Evolutionary conservation across 371 early-diverging fungal species (phyloP), one percentile per base, ranked within the genome.

Genomic region (Fennellomyces sp.): DNA sequence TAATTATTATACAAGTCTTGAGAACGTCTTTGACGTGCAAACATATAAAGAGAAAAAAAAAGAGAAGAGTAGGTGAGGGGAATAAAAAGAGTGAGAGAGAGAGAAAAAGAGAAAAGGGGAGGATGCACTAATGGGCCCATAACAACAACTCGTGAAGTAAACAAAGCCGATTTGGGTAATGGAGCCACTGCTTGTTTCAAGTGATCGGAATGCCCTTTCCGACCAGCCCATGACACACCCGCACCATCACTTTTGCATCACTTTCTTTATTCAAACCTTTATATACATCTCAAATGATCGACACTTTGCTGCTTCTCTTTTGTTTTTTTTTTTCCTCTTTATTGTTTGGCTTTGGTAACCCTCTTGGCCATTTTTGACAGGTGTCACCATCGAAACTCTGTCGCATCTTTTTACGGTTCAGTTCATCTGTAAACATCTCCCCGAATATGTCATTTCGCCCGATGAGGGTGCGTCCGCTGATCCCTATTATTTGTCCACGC

Each of bases 1-100:
- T 31, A 23, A 25, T 54, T 23, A 38, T 54, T 12, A n/a, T 35
- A 35, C 27, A 5, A 28, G 39, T 54, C 55, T 26, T 26, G 39
- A 33, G 55, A 39, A 38, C 39, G 55, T 25, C 55, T 36, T 19
- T 35, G 36, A 26, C 55, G 39, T 54, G 39, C 52, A 45, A 45
- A 33, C 52, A 31, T 54, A 19, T 5, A 31, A 35, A 54, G 12
- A 39, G 26, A 27, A 45, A 45, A 12, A 21, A 21, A 45, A 3
- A 45, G 21, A 25, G n/a, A 12, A 33, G 11, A 33, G 15, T 2
- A 27, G 7, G 11, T 5, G 2, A 29, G 13, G 17, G 21, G 17
- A 49, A 49, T 27, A 13, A 10, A 49, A 49, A 29, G 15, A 23
- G 13, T 11, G 10, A 49, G 28, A 49, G 33, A 23, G 11, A 21